Evolutionary conservation across 2,329 filamentous ascomycete species (phyloP), one percentile per base, ranked within the genome.

Genomic region (Penicillium sp.): DNA sequence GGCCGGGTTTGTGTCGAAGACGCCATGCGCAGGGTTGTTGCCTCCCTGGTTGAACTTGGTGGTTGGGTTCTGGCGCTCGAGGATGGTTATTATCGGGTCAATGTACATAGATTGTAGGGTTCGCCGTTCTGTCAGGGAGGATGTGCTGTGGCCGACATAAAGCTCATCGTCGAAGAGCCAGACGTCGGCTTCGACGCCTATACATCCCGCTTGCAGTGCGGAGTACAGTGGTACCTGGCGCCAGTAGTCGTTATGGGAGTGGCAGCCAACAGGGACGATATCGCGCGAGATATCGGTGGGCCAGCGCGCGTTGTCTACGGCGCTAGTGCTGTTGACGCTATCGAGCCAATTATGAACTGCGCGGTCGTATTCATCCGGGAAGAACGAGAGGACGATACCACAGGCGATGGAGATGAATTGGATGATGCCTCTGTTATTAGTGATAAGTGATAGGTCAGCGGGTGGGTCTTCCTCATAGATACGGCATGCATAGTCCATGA

Each of bases 161-260:
- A 85, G 74, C n/a, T 84, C 80, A 4, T 80, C 65, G 41, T 78
- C 72, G 55, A 81, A 79, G 8, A 82, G 75, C 82, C 82, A 85
- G 33, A 85, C 79, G 59, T 85, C 83, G 3, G 83, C 83, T 72
- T 85, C 83, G 19, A 85, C 80, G 33, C 82, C 76, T 13, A 79
- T 78, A 66, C 82, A 85, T 43, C 83, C 83, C 25, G 77, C 81
- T 56, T 78, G 73, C 0, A 85, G 72, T 12, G 83, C 83, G n/a
- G 82, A 81, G 65, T 78, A 83, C 0, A 85, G 74, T 0, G 83
- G 83, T 0, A 83, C 75, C 2, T 73, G 74, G 9, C 82, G 80
- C 82, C 81, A 84, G 68, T 85, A 85, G 67, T 85, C 83, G 64
- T 85, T 85, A 64, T 85, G 83, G 3, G 82, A 84, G 63, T 85